These are phyloP conservation scores for Vanderwaltozyma tropicalis DNA, from an alignment of 805 yeast species.

Conservation along the genomic window DNA sequence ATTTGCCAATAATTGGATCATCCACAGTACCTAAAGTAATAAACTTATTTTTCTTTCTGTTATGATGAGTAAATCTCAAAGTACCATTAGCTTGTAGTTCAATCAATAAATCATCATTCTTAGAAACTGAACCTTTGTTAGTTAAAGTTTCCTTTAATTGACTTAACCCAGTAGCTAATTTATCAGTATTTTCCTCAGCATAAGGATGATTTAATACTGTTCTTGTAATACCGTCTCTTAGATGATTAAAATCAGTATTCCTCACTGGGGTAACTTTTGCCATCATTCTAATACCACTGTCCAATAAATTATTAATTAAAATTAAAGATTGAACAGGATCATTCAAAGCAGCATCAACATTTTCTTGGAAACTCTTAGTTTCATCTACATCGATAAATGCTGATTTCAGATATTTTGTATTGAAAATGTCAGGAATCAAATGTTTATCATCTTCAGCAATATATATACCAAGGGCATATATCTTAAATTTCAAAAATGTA, in stretches of 20 bases:
- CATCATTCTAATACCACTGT: conserved; percentile 48
- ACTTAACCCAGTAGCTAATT: conserved; percentile 51
- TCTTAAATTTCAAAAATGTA: conserved; percentile 71
- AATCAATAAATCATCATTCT: conserved; percentile 56
- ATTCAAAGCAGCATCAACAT: conserved; percentile 35
- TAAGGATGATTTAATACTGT: conserved; percentile 60
- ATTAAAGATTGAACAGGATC: conserved; percentile 44
- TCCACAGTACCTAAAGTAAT: conserved; percentile 46
- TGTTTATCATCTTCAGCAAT: conserved; percentile 45
- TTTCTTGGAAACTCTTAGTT: conserved; percentile 30
- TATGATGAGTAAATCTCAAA: conserved; percentile 36
- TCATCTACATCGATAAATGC: conserved; percentile 29
- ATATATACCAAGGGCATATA: conserved; percentile 80
- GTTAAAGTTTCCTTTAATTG: conserved; percentile 54
- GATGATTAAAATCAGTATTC: conserved; percentile 83
- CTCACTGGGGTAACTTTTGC: conserved; percentile 79
- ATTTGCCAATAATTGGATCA: conserved; percentile 51
- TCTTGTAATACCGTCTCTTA: conserved; percentile 81
- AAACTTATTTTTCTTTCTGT: conserved; percentile 29
- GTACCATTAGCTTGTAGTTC: conserved; percentile 41
- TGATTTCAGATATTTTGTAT: conserved; percentile 33
- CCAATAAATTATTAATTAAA: conserved; percentile 47
- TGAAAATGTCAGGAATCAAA: conserved; percentile 33
- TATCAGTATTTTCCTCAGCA: conserved; percentile 40
- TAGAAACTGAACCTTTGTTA: conserved; percentile 62